phyloP scores from a whole-genome alignment of 2,329 filamentous ascomycete genomes.

The Hypoxylon sp. region DNA sequence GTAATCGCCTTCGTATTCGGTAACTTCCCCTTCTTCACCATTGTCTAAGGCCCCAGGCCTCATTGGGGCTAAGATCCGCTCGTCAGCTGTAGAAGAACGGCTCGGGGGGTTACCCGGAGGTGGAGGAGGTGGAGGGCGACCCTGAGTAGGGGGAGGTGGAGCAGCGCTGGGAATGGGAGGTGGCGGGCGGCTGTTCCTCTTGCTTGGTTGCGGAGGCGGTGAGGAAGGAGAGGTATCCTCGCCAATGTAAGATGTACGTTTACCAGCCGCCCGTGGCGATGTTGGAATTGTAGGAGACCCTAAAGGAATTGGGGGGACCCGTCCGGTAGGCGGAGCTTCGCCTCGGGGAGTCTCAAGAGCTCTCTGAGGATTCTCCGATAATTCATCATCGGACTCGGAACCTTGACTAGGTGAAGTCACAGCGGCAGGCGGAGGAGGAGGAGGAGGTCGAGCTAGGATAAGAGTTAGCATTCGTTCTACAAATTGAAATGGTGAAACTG shows the following conservation, averaged over 20 bases:
- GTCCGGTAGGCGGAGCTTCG: conserved; percentile 57
- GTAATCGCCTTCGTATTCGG: conserved; percentile 97
- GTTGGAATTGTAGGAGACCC: conserved; percentile 62
- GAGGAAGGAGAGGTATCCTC: conserved; percentile 59
- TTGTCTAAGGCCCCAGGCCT: conserved; percentile 61
- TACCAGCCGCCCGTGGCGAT: conserved; percentile 59
- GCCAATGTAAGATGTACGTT: conserved; percentile 56
- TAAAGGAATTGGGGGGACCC: conserved; percentile 61
- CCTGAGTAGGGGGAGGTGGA: conserved; percentile 66
- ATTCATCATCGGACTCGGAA: conserved; percentile 90
- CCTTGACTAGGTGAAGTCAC: conserved; percentile 79
- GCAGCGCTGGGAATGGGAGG: conserved; percentile 73
- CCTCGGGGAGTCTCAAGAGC: conserved; percentile 59
- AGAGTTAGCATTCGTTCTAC: conserved; percentile 49
- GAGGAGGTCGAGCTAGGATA: conserved; percentile 73
- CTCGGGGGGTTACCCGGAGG: conserved; percentile 68
- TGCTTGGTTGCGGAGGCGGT: conserved; percentile 61
- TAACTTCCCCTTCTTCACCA: conserved; percentile 83
- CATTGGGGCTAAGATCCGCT: conserved; percentile 61
- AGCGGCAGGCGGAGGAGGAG: conserved; percentile 67
- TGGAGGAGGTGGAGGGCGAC: conserved; percentile 77
- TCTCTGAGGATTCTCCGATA: conserved; percentile 70
- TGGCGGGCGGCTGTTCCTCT: conserved; percentile 70
- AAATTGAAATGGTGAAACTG: conserved; percentile 57
- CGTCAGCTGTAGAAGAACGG: conserved; percentile 73